phyloP scores from a whole-genome alignment of 2,329 filamentous ascomycete species.

The Fusarium caatingaense region DNA sequence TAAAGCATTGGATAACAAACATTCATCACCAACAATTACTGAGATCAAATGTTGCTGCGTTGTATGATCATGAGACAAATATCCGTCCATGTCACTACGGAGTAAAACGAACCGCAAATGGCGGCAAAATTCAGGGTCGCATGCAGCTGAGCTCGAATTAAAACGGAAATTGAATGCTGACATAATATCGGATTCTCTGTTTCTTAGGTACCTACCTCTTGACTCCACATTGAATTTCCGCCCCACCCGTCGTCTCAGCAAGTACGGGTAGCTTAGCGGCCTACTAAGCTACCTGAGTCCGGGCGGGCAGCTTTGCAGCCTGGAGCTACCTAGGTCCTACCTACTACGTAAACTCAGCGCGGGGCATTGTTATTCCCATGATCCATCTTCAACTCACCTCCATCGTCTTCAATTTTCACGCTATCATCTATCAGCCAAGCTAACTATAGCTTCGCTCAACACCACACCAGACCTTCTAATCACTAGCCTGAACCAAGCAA shows the following conservation, averaged over 20 bases:
- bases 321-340: slow-evolving; percentile 2
- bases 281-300: not conserved
- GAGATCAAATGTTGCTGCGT: not conserved
- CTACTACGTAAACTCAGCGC: slow-evolving; percentile 5
- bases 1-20: not conserved
- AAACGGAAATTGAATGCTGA: slow-evolving; percentile 22
- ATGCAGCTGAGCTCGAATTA: slow-evolving; percentile 25
- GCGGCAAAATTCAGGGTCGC: slow-evolving; percentile 20
- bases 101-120: not conserved
- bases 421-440: slow-evolving; percentile 6
- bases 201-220: not conserved
- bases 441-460: slow-evolving; percentile 25
- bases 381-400: slow-evolving; percentile 7
- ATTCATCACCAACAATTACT: not conserved
- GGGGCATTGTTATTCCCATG: slow-evolving; percentile 32
- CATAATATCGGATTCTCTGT: slow-evolving; percentile 7
- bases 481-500: not conserved
- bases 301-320: not conserved
- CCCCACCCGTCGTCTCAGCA: not conserved
- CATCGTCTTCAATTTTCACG: slow-evolving; percentile 18
- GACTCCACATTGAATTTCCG: slow-evolving; percentile 18
- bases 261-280: not conserved
- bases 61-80: slow-evolving; percentile 11
- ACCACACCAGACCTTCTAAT: not conserved
- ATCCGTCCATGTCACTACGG: not conserved